These are phyloP conservation scores for Paracorniculantispora psalliotae DNA, from an alignment of 2,329 filamentous ascomycete species.

Conservation along the genomic window DNA sequence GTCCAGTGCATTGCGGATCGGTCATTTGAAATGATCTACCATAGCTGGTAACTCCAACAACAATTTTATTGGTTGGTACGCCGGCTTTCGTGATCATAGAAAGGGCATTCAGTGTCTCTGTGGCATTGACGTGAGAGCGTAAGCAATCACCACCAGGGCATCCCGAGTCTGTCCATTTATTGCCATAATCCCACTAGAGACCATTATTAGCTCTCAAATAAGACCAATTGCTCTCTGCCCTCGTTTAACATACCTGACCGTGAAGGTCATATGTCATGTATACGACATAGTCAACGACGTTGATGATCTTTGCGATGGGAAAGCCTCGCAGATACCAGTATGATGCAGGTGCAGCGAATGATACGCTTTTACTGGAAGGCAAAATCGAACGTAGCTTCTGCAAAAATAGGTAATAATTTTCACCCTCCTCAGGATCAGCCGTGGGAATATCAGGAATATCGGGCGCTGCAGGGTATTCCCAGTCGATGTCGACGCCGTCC, in stretches of 20 bases:
- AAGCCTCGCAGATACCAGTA: slow-evolving; percentile 25
- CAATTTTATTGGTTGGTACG: not conserved
- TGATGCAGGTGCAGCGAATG: slow-evolving; percentile 23
- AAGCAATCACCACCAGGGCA: not conserved
- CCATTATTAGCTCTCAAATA: not conserved
- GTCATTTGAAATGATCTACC: slow-evolving; percentile 30
- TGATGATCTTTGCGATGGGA: slow-evolving; percentile 19
- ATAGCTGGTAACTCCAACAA: slow-evolving; percentile 12
- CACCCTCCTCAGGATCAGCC: slow-evolving; percentile 13
- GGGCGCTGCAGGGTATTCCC: slow-evolving; percentile 9
- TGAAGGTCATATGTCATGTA: slow-evolving; percentile 25
- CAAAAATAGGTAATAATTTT: slow-evolving; percentile 12
- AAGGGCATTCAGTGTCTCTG: not conserved
- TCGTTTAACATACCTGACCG: slow-evolving; percentile 7
- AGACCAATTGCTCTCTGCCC: not conserved
- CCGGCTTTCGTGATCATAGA: not conserved
- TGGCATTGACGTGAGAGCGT: not conserved
- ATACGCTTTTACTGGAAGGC: not conserved
- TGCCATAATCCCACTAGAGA: slow-evolving; percentile 14
- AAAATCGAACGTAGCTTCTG: not conserved
- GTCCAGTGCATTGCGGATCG: slow-evolving; percentile 21
- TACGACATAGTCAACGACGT: slow-evolving; percentile 23
- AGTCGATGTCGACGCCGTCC: no score
- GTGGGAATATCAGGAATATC: slow-evolving; percentile 13
- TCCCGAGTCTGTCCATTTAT: not conserved